These are phyloP conservation scores for Leccinellum albellum DNA, from an alignment of 768 basidiomycete species.

Conservation along the genomic window DNA sequence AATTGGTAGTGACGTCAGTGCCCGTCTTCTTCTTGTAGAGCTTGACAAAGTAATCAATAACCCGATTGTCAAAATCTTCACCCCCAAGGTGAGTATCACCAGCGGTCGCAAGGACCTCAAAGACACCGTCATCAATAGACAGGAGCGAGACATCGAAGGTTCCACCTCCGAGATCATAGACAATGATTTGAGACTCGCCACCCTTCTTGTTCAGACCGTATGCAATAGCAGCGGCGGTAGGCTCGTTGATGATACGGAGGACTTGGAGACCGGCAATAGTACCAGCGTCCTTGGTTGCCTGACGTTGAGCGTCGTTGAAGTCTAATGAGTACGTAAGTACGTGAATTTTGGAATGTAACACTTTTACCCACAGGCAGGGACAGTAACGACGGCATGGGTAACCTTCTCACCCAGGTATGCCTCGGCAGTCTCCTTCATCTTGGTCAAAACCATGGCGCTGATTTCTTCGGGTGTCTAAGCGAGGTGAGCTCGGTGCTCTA, in stretches of 20 bases:
- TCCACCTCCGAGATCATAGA: constrained; percentile 98
- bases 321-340: constrained; percentile 50
- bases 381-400: constrained; percentile 96
- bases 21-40: constrained; percentile 90
- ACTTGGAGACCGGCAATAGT: constrained; percentile 92
- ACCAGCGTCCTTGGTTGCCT: constrained; percentile 98
- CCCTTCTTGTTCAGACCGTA: constrained; percentile 97
- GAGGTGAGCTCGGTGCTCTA: background rate
- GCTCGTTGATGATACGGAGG: constrained; percentile 97
- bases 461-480: constrained; percentile 89
- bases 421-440: constrained; percentile 99
- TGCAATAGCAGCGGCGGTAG: constrained; percentile 95
- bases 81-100: constrained; percentile 95
- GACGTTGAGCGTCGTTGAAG: constrained; percentile 99
- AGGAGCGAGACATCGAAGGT: constrained; percentile 98
- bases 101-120: constrained; percentile 85
- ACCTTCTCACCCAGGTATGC: constrained; percentile 95
- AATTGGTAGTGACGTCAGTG: constrained; percentile 74
- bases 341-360: background rate
- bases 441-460: constrained; percentile 89
- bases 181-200: constrained; percentile 92
- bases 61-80: constrained; percentile 93
- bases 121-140: constrained; percentile 90
- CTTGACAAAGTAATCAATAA: constrained; percentile 88
- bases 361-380: constrained; percentile 78